Percentiles rank a stretch among this genome's conserved stretches.
Evolutionary conservation across 257 asterid genomes (phyloP).

Genomic region (Ocimum tenuiflorum): DNA sequence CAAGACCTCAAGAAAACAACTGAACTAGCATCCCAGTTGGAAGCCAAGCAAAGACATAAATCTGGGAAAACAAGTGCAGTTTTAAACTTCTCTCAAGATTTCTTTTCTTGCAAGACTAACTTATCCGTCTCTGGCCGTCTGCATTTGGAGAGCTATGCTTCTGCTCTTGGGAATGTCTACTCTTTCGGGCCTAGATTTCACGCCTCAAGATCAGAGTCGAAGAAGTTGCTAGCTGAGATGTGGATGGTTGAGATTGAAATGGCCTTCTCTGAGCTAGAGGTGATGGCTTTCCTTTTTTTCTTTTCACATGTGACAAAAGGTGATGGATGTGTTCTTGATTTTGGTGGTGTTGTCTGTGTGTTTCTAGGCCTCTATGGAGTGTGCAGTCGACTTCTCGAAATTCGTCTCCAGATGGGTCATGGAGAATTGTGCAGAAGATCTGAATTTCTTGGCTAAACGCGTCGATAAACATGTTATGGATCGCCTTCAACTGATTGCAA

Average conservation of each 20-base stretch:
- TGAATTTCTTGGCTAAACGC: slow-evolving; percentile 51
- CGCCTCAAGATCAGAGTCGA: slow-evolving; percentile 41
- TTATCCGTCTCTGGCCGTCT: slow-evolving; percentile 61
- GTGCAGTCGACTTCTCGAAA: slow-evolving; percentile 68
- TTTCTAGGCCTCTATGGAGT: slow-evolving; percentile 71
- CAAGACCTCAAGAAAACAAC: slow-evolving; percentile 60
- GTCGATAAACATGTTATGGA: slow-evolving; percentile 44
- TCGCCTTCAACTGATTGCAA: slow-evolving; percentile 40
- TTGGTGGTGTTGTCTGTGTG: neutral
- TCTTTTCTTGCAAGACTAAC: slow-evolving; percentile 44
- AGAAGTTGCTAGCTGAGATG: slow-evolving; percentile 62
- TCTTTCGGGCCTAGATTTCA: slow-evolving; percentile 74
- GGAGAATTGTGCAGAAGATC: slow-evolving; percentile 59
- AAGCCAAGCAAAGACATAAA: slow-evolving; percentile 41
- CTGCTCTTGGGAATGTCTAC: slow-evolving; percentile 83
- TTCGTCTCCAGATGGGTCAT: slow-evolving; percentile 54
- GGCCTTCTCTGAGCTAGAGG: slow-evolving; percentile 73
- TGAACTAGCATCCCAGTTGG: slow-evolving; percentile 51
- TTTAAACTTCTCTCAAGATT: slow-evolving; percentile 40
- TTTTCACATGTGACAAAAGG: neutral
- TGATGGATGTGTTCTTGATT: neutral
- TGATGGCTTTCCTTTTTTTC: neutral
- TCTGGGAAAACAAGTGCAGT: slow-evolving; percentile 8
- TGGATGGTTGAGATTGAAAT: slow-evolving; percentile 79
- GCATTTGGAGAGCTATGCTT: slow-evolving; percentile 82